Percentiles rank a stretch among this genome's conserved stretches.
Conservation (phyloP, 352 stramenopile genomes). For the Globisporangium camurandrum region DNA sequence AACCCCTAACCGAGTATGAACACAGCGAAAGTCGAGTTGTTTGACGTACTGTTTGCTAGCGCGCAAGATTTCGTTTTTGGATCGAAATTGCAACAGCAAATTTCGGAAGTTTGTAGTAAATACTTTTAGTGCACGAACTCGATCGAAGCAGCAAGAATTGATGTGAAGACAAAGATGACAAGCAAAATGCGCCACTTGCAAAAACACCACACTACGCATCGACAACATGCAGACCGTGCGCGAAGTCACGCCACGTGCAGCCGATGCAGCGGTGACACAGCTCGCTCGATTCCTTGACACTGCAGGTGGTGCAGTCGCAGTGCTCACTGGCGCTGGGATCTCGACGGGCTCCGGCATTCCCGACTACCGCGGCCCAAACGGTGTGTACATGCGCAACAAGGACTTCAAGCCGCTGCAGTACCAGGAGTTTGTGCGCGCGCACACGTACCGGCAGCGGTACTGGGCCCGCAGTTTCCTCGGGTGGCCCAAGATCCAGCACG, state of each 20-base stretch:
- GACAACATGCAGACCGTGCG: not conserved
- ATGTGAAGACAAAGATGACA: too few species aligned
- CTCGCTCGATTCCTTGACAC: slow-evolving; percentile 52
- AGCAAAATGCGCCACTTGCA: too few species aligned
- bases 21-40: too few species aligned
- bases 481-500: slow-evolving; percentile 73
- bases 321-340: slow-evolving; percentile 93
- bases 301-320: slow-evolving; percentile 41
- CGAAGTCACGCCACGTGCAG: not conserved
- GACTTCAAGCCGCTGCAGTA: slow-evolving; percentile 95
- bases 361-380: slow-evolving; percentile 93
- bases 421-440: slow-evolving; percentile 82
- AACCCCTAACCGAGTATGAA: too few species aligned
- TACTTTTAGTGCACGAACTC: too few species aligned
- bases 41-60: too few species aligned
- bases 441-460: slow-evolving; percentile 86
- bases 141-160: too few species aligned
- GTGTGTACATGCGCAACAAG: slow-evolving; percentile 91
- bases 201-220: too few species aligned
- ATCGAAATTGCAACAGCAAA: too few species aligned
- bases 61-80: too few species aligned
- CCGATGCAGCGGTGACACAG: slow-evolving; percentile 17
- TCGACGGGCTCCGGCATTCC: slow-evolving; percentile 96
- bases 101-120: too few species aligned
- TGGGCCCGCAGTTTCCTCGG: slow-evolving; percentile 90